These are phyloP conservation scores for Talaromyces sp. DNA, from an alignment of 2,329 filamentous ascomycete species.

Conservation along the genomic window DNA sequence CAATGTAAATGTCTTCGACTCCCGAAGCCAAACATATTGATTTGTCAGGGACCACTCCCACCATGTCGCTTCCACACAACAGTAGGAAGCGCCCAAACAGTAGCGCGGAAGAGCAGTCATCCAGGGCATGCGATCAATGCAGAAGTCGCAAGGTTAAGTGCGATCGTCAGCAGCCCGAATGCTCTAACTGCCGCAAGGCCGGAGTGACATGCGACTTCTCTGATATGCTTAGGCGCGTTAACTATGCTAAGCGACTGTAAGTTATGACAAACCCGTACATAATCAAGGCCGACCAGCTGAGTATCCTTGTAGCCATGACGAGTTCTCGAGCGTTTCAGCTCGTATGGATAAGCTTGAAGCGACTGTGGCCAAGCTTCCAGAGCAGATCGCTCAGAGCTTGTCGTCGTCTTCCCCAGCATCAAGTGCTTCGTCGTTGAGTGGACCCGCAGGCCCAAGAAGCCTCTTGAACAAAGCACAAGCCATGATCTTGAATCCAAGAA, in stretches of 20 bases:
- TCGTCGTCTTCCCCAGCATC: background rate
- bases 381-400: slow-evolving; percentile 8
- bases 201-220: slow-evolving; percentile 4
- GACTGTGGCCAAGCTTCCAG: slow-evolving; percentile 1
- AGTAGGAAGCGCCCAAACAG: background rate
- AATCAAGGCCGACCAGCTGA: background rate
- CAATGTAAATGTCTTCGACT: slow-evolving; percentile 2
- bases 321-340: slow-evolving; percentile 8
- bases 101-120: background rate
- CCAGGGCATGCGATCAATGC: slow-evolving; percentile 7
- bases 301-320: slow-evolving; percentile 1
- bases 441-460: background rate
- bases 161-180: slow-evolving; percentile 14
- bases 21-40: background rate
- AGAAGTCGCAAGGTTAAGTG: slow-evolving; percentile 11
- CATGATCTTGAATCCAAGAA: background rate
- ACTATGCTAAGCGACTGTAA: slow-evolving; percentile 11
- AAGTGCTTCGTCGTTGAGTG: background rate
- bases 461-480: background rate
- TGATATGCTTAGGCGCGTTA: slow-evolving; percentile 7
- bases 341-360: slow-evolving; percentile 8
- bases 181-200: slow-evolving; percentile 13
- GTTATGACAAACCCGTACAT: background rate
- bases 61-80: slow-evolving; percentile 2
- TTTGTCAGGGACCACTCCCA: background rate